Evolutionary conservation across 2,329 filamentous ascomycete species (phyloP), one percentile per base, ranked within the genome.

Genomic region (Aspergillus neotritici): DNA sequence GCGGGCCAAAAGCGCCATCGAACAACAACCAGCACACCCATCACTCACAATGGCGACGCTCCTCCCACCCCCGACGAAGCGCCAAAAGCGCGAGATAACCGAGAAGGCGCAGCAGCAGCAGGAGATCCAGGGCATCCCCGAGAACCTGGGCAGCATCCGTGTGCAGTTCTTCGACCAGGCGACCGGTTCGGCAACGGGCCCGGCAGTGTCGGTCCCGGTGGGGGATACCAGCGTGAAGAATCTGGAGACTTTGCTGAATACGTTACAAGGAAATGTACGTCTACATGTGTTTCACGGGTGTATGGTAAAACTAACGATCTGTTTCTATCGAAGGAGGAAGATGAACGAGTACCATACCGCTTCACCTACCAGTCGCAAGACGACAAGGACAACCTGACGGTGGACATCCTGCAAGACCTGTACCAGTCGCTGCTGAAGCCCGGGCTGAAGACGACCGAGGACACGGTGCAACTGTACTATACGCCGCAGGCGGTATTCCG

Each of bases 401-500:
- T 73, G 40, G 72, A 75, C 53, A 69, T 75, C 34, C 55, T 70
- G 29, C 63, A 65, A 35, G 66, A 73, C 50, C 44, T 75, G 16
- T 79, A 76, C 55, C 72, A 76, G 41, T 71, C 74, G 3, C 62
- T 78, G 15, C 66, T 77, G 16, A 67, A 73, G 58, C 72, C 67
- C 31, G 72, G 71, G 0, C 51, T 75, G 31, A 76, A 74, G 54
- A 74, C 72, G 3, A 79, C 78, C 17, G 81, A 85, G 71, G 76
- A 80, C 49, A 74, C 77, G 29, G 71, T 84, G 17, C 73, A 76
- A 32, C 74, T 84, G 11, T 77, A 81, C 46, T 83, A 80, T 62
- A 79, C 80, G 31, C 91, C 93, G 0, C 91, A 98, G 66, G 88
- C 91, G 15, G 86, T 97, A 0, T 97, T 96, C 73, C 83, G 85